phyloP scores from a whole-genome alignment of 345 rosid species.

The Salix dunnii region DNA sequence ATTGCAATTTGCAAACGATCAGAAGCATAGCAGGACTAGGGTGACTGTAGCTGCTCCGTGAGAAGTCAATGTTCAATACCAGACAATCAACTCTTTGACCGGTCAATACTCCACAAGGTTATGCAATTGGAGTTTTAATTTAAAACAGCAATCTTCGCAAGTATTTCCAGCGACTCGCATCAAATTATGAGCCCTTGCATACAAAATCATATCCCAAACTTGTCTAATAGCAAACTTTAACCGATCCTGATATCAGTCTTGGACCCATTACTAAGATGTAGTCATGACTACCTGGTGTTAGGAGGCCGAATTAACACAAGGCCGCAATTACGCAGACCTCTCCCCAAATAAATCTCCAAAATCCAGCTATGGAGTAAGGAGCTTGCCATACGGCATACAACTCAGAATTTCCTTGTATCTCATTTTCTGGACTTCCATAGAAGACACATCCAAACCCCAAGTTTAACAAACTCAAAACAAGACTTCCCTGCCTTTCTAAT shows the following conservation, averaged over 20 bases:
- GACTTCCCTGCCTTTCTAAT: neutral
- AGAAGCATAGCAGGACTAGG: slow-evolving; percentile 1
- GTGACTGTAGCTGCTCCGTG: neutral
- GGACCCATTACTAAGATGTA: neutral
- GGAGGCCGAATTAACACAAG: neutral
- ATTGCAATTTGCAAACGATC: neutral
- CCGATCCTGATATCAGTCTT: neutral
- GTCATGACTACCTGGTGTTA: neutral
- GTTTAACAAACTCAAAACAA: neutral
- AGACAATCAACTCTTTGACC: slow-evolving; percentile 3
- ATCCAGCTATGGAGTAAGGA: no score
- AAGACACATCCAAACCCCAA: neutral
- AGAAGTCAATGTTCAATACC: slow-evolving; percentile 5
- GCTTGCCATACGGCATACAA: no score
- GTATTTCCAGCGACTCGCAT: slow-evolving; percentile 15
- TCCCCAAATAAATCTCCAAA: no score
- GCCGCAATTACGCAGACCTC: neutral
- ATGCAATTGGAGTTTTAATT: slow-evolving; percentile 32
- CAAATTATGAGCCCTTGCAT: neutral
- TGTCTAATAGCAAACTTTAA: neutral
- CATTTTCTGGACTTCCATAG: slow-evolving; percentile 7
- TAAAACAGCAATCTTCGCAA: slow-evolving; percentile 23
- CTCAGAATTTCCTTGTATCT: neutral
- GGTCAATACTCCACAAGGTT: neutral
- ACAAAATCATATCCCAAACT: neutral